These are phyloP conservation scores for Talaromyces ruber DNA, from an alignment of 495 filamentous ascomycete genomes.

Conservation along the genomic window DNA sequence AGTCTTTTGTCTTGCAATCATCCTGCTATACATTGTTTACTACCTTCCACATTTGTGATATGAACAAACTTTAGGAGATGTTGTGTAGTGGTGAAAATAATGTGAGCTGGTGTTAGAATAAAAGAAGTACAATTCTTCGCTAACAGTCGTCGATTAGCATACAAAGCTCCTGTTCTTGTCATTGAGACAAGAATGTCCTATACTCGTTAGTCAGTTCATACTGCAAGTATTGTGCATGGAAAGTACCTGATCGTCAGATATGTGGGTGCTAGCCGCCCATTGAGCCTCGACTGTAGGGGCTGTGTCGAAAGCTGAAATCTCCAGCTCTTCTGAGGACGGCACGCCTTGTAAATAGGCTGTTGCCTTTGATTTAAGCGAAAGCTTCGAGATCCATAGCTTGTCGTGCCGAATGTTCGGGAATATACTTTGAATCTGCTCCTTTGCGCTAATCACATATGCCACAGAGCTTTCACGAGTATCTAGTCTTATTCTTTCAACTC, in stretches of 20 bases:
- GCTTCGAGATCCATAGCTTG: slow-evolving; percentile 35
- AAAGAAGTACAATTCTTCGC: slow-evolving; percentile 89
- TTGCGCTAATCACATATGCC: slow-evolving; percentile 22
- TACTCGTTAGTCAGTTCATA: slow-evolving; percentile 11
- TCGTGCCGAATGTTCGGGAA: slow-evolving; percentile 28
- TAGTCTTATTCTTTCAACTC: slow-evolving; percentile 29
- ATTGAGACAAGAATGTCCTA: slow-evolving; percentile 40
- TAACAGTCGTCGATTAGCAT: slow-evolving; percentile 63
- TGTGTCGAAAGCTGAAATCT: slow-evolving; percentile 19
- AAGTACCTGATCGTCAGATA: slow-evolving; percentile 31
- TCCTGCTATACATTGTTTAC: background rate
- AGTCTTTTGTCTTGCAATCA: slow-evolving; percentile 6
- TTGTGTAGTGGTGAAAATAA: slow-evolving; percentile 85
- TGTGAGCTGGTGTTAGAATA: slow-evolving; percentile 66
- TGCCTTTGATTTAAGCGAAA: slow-evolving; percentile 14
- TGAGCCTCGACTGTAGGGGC: slow-evolving; percentile 30
- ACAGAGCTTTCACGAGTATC: slow-evolving; percentile 27
- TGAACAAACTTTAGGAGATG: slow-evolving; percentile 93
- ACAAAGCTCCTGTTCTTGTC: slow-evolving; percentile 66
- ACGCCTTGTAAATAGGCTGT: slow-evolving; percentile 24
- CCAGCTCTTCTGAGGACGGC: slow-evolving; percentile 9
- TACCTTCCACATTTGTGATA: slow-evolving; percentile 58
- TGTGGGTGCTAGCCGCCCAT: slow-evolving; percentile 29
- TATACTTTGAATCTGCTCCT: slow-evolving; percentile 31
- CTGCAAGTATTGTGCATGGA: background rate